Evolutionary conservation across 441 rosid species (phyloP).

Genomic region (Corymbia calophylla): DNA sequence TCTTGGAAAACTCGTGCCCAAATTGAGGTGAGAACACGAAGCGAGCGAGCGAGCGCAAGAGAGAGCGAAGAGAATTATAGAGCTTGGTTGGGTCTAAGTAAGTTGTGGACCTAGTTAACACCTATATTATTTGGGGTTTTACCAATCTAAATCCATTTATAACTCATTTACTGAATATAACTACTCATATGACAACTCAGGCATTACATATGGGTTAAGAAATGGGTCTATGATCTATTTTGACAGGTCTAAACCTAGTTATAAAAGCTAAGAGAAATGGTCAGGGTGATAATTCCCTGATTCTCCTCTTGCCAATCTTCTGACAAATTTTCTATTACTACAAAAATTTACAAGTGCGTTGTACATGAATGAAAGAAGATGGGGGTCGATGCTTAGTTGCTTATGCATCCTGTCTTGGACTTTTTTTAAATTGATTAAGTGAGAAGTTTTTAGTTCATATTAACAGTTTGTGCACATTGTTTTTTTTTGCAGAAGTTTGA

Average conservation of each 20-base stretch:
- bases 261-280: background rate
- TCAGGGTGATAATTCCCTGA: background rate
- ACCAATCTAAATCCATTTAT: background rate
- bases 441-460: background rate
- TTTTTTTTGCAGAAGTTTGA: slow-evolving; percentile 65
- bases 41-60: rapidly evolving
- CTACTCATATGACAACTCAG: background rate
- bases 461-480: background rate
- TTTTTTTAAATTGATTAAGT: background rate
- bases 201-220: background rate
- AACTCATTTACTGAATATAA: background rate
- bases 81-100: background rate
- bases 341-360: background rate
- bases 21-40: background rate
- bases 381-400: background rate
- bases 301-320: background rate
- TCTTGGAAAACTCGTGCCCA: background rate
- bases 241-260: background rate
- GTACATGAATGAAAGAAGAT: background rate
- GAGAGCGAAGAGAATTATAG: background rate
- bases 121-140: background rate
- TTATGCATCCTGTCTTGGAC: background rate
- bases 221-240: background rate
- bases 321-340: background rate
- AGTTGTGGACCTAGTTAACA: background rate